These are phyloP conservation scores for Liriodendron chinense DNA, from an alignment of 164 flowering plant species.

Conservation along the genomic window DNA sequence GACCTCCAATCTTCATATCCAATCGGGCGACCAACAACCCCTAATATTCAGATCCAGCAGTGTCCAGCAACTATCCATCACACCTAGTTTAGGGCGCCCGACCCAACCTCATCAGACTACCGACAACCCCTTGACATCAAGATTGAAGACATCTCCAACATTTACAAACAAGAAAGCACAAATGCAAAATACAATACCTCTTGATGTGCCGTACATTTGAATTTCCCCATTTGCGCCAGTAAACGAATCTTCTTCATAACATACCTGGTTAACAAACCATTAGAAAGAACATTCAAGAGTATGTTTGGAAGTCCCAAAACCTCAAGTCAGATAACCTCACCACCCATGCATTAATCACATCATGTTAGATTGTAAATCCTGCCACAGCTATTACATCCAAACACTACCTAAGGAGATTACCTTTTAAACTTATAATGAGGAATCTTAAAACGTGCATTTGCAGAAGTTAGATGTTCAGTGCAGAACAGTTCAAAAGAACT, in stretches of 20 bases:
- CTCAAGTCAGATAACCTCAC: not conserved
- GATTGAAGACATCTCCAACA: too few species aligned
- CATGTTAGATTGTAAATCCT: not conserved
- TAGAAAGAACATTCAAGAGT: not conserved
- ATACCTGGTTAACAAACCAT: slow-evolving; percentile 40
- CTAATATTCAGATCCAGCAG: too few species aligned
- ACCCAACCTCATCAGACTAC: too few species aligned
- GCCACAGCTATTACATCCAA: not conserved
- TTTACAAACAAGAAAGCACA: too few species aligned
- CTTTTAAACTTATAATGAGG: not conserved
- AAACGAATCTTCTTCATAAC: slow-evolving; percentile 82
- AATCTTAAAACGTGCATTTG: not conserved
- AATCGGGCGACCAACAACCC: too few species aligned
- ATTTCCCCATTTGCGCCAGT: slow-evolving; percentile 84
- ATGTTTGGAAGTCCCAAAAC: too few species aligned
- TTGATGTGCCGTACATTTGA: slow-evolving; percentile 76
- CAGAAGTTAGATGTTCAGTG: too few species aligned
- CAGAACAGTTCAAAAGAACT: too few species aligned
- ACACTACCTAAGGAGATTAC: not conserved
- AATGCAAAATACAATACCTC: slow-evolving; percentile 53
- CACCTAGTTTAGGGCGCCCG: too few species aligned
- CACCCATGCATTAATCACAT: not conserved
- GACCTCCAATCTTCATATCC: too few species aligned
- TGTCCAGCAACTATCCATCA: too few species aligned
- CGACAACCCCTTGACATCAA: too few species aligned